Evolutionary conservation across 108 stramenopile genomes (phyloP).

Genomic region (Parietichytrium sp.): DNA sequence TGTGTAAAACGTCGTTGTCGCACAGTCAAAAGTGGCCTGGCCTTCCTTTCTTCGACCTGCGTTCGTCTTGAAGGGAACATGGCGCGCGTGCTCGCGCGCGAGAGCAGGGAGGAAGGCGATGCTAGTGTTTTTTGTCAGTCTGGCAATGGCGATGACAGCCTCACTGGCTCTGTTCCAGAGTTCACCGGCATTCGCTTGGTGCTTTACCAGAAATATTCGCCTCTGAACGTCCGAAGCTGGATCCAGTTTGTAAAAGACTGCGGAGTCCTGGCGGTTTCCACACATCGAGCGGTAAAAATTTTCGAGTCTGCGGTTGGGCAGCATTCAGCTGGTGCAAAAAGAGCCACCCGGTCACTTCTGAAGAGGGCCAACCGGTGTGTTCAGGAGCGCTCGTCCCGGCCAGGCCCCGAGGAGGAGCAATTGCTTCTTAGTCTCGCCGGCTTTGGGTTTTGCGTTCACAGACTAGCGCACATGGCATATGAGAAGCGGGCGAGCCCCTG

Average conservation of each 20-base stretch:
- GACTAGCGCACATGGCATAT: background rate
- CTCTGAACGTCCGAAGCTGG: background rate
- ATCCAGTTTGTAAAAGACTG: conserved; percentile 8
- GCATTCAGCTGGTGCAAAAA: background rate
- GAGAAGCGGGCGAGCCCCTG: background rate
- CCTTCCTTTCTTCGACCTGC: too few relatives aligned
- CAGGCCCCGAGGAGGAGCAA: background rate
- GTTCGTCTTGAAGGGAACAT: too few relatives aligned
- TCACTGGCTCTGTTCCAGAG: too few relatives aligned
- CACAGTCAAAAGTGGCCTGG: too few relatives aligned
- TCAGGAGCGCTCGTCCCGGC: background rate
- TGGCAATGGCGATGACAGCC: too few relatives aligned
- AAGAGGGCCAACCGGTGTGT: background rate
- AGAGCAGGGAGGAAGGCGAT: too few relatives aligned
- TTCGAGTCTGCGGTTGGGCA: background rate
- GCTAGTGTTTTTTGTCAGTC: too few relatives aligned
- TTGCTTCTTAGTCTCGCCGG: background rate
- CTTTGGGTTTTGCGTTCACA: conserved; percentile 20
- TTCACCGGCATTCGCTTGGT: background rate
- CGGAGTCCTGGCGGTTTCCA: background rate
- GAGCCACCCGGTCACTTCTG: too few relatives aligned
- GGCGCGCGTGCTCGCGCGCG: too few relatives aligned
- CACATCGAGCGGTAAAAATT: background rate
- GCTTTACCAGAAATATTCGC: background rate
- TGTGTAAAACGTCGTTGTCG: too few relatives aligned